Evolutionary conservation across 805 yeast genomes (phyloP).

Genomic region (Candida boleticola): DNA sequence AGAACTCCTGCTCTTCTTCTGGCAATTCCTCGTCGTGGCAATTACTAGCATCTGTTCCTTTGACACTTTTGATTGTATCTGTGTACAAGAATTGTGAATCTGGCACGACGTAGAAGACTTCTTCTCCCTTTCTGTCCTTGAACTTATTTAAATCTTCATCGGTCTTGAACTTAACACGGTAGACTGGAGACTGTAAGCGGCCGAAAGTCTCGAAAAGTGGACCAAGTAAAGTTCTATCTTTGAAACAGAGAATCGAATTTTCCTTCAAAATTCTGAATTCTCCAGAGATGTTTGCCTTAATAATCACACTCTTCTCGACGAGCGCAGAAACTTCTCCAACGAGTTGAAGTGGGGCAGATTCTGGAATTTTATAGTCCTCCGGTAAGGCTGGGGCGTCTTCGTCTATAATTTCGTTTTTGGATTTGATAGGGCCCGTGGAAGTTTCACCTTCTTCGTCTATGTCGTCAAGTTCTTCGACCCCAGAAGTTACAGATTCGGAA

Average conservation of each 20-base stretch:
- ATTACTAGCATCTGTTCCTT: conserved; percentile 94
- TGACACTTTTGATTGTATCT: conserved; percentile 60
- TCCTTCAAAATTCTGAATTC: conserved; percentile 83
- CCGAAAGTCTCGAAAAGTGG: conserved; percentile 89
- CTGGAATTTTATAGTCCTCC: conserved; percentile 56
- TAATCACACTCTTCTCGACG: conserved; percentile 69
- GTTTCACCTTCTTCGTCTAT: conserved; percentile 45
- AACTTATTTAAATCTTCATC: conserved; percentile 49
- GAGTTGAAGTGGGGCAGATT: conserved; percentile 62
- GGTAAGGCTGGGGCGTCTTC: conserved; percentile 71
- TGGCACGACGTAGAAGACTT: conserved; percentile 75
- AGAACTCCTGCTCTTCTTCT: conserved; percentile 89
- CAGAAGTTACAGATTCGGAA: conserved; percentile 51
- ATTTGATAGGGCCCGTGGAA: conserved; percentile 63
- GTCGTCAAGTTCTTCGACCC: conserved; percentile 46
- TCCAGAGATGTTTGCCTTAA: conserved; percentile 74
- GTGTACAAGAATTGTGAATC: conserved; percentile 80
- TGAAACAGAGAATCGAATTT: conserved; percentile 74
- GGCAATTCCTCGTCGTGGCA: conserved; percentile 93
- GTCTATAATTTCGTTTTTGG: conserved; percentile 73
- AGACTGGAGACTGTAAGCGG: conserved; percentile 75
- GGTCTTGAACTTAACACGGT: conserved; percentile 65
- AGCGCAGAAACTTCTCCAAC: conserved; percentile 69
- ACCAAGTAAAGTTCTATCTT: conserved; percentile 69
- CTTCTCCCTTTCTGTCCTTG: conserved; percentile 47